These are phyloP conservation scores for Mycosphaerelloides madeirae DNA, from an alignment of 2,329 filamentous ascomycete genomes.

Conservation along the genomic window DNA sequence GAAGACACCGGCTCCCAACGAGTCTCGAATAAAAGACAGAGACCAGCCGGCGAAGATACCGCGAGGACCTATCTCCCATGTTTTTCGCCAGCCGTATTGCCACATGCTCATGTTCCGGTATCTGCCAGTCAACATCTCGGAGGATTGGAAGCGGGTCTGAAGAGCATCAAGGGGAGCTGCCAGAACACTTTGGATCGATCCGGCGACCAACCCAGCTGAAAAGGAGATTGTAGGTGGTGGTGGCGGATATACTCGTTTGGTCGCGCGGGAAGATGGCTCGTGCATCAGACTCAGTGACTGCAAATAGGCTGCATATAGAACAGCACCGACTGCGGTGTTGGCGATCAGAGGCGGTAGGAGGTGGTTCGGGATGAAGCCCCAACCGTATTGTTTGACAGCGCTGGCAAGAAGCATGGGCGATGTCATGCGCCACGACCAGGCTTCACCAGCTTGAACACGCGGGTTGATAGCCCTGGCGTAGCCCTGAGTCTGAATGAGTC, in stretches of 20 bases:
- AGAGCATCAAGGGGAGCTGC: conserved; percentile 73
- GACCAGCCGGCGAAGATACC: conserved; percentile 72
- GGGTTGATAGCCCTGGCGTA: conserved; percentile 62
- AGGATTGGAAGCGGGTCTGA: conserved; percentile 65
- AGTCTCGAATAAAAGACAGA: conserved; percentile 64
- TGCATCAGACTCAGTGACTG: conserved; percentile 64
- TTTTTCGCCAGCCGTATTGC: conserved; percentile 62
- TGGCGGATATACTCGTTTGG: conserved; percentile 65
- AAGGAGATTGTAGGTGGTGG: conserved; percentile 61
- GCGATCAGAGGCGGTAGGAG: conserved; percentile 71
- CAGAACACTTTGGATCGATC: conserved; percentile 63
- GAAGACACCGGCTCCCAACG: conserved; percentile 64
- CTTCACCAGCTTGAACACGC: conserved; percentile 42
- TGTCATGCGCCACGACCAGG: conserved; percentile 60
- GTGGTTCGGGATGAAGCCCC: conserved; percentile 69
- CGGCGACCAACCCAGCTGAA: conserved; percentile 64
- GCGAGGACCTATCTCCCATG: conserved; percentile 65
- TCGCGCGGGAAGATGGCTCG: conserved; percentile 57
- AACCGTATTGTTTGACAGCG: conserved; percentile 65
- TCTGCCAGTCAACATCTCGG: conserved; percentile 55
- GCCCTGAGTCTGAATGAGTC: conserved; percentile 37
- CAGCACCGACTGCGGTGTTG: conserved; percentile 68
- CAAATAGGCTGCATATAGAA: conserved; percentile 71
- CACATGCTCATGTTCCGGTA: conserved; percentile 63
- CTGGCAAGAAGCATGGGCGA: conserved; percentile 65